Conservation (phyloP, 495 filamentous ascomycete genomes). For the Xylaria longipes region DNA sequence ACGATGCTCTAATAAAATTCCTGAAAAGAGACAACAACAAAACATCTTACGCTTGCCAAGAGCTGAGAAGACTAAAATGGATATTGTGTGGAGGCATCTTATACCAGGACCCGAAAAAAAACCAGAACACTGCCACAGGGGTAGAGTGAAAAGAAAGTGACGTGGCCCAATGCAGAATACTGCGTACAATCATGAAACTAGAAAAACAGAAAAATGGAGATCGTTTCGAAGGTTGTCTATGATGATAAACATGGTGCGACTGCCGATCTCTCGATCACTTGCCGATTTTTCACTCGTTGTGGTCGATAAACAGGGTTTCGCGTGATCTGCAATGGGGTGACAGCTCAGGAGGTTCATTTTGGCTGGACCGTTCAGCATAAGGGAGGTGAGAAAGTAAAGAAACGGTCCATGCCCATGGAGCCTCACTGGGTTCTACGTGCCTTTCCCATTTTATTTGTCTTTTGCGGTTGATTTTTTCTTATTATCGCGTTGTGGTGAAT, state of each 20-base stretch:
- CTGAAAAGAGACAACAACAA: not conserved
- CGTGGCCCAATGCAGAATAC: conserved; percentile 4
- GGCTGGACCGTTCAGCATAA: not conserved
- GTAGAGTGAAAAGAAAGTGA: not conserved
- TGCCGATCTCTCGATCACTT: conserved; percentile 8
- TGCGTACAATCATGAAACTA: conserved; percentile 6
- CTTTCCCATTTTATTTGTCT: not conserved
- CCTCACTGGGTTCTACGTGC: too few relatives aligned
- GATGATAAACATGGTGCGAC: conserved; percentile 19
- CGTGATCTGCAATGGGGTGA: conserved; percentile 18
- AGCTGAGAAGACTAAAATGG: not conserved
- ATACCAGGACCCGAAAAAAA: not conserved
- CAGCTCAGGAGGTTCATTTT: conserved; percentile 16
- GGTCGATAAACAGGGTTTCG: not conserved
- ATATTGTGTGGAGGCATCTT: conserved; percentile 7
- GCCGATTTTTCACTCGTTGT: not conserved
- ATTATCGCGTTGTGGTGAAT: not conserved
- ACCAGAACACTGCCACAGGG: conserved; percentile 5
- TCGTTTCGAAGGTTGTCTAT: not conserved
- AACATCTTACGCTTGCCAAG: not conserved
- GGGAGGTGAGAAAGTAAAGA: not conserved
- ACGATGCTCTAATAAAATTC: not conserved
- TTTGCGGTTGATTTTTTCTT: not conserved
- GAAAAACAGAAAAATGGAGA: conserved; percentile 8
- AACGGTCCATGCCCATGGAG: too few relatives aligned